Evolutionary conservation across 2,329 filamentous ascomycete species (phyloP), one percentile per base, ranked within the genome.

Genomic region (Pseudocercospora cruenta): DNA sequence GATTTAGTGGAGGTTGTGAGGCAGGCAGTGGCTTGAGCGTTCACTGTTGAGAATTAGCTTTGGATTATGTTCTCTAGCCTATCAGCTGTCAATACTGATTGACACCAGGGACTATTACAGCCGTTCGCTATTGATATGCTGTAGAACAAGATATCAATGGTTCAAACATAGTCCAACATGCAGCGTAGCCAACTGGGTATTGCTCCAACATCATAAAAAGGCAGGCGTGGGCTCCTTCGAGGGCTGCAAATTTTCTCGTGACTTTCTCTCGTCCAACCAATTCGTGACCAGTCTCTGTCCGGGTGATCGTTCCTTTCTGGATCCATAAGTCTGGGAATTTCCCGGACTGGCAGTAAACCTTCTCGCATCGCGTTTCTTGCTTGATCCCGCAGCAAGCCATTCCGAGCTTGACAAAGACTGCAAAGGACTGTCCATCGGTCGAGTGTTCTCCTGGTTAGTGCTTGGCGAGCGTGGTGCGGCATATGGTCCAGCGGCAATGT

Each of bases 401-500:
- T 77, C 74, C 1, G 74, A 74, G 59, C 74, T 76, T 8, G 72
- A 73, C 10, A 74, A 43, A 22, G 69, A 64, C 14, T 73, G 73
- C 2, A 77, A 49, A 33, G 63, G 64, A 39, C 62, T 67, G 5
- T 60, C 64, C 24, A 65, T 16, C 2, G 67, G 65, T 10, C 63
- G 55, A 9, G 58, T 64, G 49, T 68, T 67, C 36, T 67, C 63
- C 14, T 63, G 62, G 28, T 67, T 67, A 19, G 12, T 36, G 24
- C 47, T 64, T 12, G 59, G 53, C 9, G 28, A 31, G 3, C 57
- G 54, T 10, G 54, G 33, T 53, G 45, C 8, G 9, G 74, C 77
- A 51, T 78, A 78, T 2, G 77, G 77, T 5, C 76, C 77, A 7
- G 74, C 75, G 10, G 72, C 71, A 58, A 78, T 78, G 55, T 73